Evolutionary conservation across 179 eudicot species (phyloP), one percentile per base, ranked within the genome.

Genomic region (Spergularia azorica): DNA sequence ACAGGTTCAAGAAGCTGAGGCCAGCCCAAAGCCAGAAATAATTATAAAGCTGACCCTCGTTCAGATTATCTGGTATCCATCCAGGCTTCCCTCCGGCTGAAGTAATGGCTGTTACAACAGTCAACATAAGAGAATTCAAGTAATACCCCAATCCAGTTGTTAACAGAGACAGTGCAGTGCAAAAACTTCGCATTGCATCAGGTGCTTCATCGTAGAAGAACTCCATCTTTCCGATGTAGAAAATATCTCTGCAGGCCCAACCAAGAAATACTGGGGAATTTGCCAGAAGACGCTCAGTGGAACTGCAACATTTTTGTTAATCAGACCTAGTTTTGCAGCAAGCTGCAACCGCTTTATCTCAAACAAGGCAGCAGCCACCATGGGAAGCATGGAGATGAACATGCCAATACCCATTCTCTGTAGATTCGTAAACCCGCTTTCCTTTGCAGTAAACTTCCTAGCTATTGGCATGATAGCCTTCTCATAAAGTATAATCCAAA

Each of bases 21-120:
- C 81, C 90, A 26, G 88, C 86, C 85, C 85, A 84, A 2, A 91
- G 83, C 90, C 84, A 88, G 81, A 88, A 91, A 83, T 82, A 89
- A 41, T 86, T 83, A 77, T 91, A 90, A 52, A 91, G 93, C 70
- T 83, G 91, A 3, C 86, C 86, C 17, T 72, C 59, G 66, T 83
- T 80, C 41, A 83, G 59, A 58, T 79, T 70, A 67, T 83, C 83
- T 4, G 86, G 81, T 67, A 83, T 76, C 83, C 86, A 83, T 17
- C 86, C 86, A 2, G 81, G 62, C 39, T 51, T 62, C 16, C 83
- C 83, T 38, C 83, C 81, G 16, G 79, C 66, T 26, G 83, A 76
- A 10, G 86, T 83, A 21, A 73, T 57, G n/a, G 70, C 75, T 17
- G 86, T 72, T 74, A 83, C 79, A 51, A 77, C 36, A 9, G 83